phyloP scores from a whole-genome alignment of 352 stramenopile genomes.

The Phytopythium boreale region DNA sequence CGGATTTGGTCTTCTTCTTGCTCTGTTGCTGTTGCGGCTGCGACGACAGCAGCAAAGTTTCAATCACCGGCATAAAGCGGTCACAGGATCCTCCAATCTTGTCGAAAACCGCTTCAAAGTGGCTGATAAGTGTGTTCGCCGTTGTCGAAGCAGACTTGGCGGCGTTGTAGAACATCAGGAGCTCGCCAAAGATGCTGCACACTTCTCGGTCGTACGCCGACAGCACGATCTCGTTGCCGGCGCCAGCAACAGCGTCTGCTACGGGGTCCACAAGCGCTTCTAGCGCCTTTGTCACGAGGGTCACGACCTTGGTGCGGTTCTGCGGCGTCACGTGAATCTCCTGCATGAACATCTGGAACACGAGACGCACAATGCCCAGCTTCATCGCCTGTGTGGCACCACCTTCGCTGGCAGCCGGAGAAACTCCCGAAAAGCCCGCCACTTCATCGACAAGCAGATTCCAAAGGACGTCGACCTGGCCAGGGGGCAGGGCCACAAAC shows the following conservation, averaged over 20 bases:
- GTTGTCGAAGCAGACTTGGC: conserved; percentile 34
- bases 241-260: conserved; percentile 10
- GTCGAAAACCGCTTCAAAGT: conserved; percentile 40
- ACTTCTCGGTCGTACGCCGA: conserved; percentile 54
- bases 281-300: conserved; percentile 47
- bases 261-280: conserved; percentile 47
- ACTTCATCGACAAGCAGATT: conserved; percentile 50
- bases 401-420: conserved; percentile 11
- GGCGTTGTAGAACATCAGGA: conserved; percentile 60
- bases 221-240: conserved; percentile 10
- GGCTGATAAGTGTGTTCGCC: not conserved
- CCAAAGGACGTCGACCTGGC: conserved; percentile 81
- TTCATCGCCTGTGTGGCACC: conserved; percentile 9
- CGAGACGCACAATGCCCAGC: conserved; percentile 55
- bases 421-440: conserved; percentile 14
- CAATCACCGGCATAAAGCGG: conserved; percentile 31
- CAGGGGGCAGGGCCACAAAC: conserved; percentile 70
- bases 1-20: not conserved
- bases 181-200: conserved; percentile 71
- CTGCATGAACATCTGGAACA: conserved; percentile 75
- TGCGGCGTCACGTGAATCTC: conserved; percentile 80
- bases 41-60: conserved; percentile 25
- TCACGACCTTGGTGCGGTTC: conserved; percentile 58
- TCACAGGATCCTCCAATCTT: conserved; percentile 27
- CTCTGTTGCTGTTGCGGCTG: conserved; percentile 2